These are phyloP conservation scores for Penicillium occitanis DNA, from an alignment of 2,329 filamentous ascomycete genomes.

Conservation along the genomic window DNA sequence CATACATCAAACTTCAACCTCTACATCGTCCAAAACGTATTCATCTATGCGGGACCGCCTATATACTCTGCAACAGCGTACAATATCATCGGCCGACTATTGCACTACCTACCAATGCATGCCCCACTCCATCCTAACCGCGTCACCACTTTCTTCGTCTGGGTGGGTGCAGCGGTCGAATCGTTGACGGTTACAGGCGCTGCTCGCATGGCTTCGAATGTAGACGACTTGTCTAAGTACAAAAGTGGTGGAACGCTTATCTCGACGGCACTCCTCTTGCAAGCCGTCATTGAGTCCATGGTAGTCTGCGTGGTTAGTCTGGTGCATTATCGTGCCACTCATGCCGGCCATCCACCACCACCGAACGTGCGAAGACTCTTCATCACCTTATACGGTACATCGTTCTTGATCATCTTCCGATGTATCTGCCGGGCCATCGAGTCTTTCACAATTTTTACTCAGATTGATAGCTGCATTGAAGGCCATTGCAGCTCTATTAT, in stretches of 20 bases:
- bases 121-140: constrained; percentile 39
- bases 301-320: constrained; percentile 30
- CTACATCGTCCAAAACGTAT: constrained; percentile 37
- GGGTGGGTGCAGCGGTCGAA: constrained; percentile 38
- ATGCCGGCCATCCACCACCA: constrained; percentile 26
- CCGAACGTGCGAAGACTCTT: constrained; percentile 34
- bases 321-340: constrained; percentile 32
- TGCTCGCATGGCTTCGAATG: constrained; percentile 25
- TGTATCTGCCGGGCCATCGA: constrained; percentile 41
- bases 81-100: constrained; percentile 38
- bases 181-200: constrained; percentile 35
- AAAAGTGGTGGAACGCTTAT: constrained; percentile 32
- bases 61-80: constrained; percentile 42
- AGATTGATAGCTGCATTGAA: constrained; percentile 25
- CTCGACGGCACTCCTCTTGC: constrained; percentile 31
- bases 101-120: constrained; percentile 42
- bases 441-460: constrained; percentile 29
- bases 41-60: constrained; percentile 38
- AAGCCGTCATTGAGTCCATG: constrained; percentile 33
- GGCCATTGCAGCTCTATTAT: constrained; percentile 23
- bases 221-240: constrained; percentile 24
- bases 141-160: constrained; percentile 39
- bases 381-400: constrained; percentile 39
- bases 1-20: constrained; percentile 31
- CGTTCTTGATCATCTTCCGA: constrained; percentile 34